Base-by-base conservation (phyloP, 225 moss, liverwort and hornwort species). In the Bryoerythrophyllum caledonicum region DNA sequence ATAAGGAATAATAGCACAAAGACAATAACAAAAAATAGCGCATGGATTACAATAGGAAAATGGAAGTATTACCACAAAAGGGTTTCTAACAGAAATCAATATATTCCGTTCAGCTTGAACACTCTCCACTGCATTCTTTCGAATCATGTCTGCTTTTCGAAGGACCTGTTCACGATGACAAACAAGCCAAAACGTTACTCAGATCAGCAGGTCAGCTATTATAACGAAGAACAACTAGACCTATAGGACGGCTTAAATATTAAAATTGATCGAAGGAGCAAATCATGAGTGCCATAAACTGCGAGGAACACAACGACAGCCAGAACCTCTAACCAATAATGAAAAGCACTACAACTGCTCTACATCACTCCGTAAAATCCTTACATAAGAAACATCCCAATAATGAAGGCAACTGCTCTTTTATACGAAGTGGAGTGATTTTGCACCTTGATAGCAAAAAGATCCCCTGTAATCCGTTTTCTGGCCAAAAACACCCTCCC, bases 41-140 rank as follows among this genome's bases (percentile, higher is more conserved):
- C 46, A 63, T 30, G 12, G 38, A 32, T n/a, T 72, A 8, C 13
- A 70, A 60, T 35, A 41, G 26, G 27, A 5, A 34, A 37, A 51
- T 7, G 71, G 0, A 71, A 52, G 26, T 4, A 81, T 74, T 81
- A 99, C 99, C 95, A 99, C 93, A 82, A 99, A 99, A 30, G 99
- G 99, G 69, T 99, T 99, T 71, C 99, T 87, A 71, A 90, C 95
- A 85, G 91, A 91, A 76, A 95, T 99, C 37, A 99, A 79, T 79
- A 99, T 99, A 78, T 99, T 95, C 61, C 99, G 93, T 76, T 99
- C 99, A 59, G 99, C 99, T 76, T 95, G 99, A 38, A 99, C 99
- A 81, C 99, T 99, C 81, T 99, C 99, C 27, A 95, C 99, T 68
- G 95, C 93, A 84, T 99, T 99, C 82, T 99, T 99, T 63, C 99